Evolutionary conservation across 768 basidiomycete genomes (phyloP).

Genomic region (Gloeostereum incarnatum): DNA sequence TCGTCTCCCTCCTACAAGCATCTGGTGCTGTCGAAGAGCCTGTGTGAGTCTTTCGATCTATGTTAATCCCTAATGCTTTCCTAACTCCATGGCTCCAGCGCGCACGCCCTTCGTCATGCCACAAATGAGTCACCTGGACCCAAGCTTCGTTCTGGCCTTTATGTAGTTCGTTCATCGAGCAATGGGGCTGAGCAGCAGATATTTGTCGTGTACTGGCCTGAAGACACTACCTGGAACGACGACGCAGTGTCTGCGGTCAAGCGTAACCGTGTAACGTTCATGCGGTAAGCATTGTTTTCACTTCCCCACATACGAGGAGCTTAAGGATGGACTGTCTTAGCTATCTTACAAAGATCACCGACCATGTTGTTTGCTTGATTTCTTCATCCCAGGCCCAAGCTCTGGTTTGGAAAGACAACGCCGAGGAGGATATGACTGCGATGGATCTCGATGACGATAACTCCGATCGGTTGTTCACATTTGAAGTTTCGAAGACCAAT

Average conservation of each 20-base stretch:
- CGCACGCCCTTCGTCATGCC: slow-evolving; percentile 10
- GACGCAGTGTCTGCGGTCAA: slow-evolving; percentile 29
- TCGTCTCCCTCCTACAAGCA: slow-evolving; percentile 32
- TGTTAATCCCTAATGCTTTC: background rate
- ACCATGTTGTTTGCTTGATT: slow-evolving; percentile 43
- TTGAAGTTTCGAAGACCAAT: slow-evolving; percentile 42
- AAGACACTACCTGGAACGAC: slow-evolving; percentile 51
- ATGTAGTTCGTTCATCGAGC: slow-evolving; percentile 27
- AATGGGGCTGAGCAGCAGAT: slow-evolving; percentile 12
- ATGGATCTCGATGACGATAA: slow-evolving; percentile 28
- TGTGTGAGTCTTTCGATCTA: slow-evolving; percentile 22
- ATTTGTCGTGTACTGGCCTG: slow-evolving; percentile 55
- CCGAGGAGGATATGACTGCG: slow-evolving; percentile 13
- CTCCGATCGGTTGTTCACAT: slow-evolving; percentile 39
- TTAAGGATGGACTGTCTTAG: slow-evolving; percentile 17
- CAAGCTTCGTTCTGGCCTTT: slow-evolving; percentile 40
- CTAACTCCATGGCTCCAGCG: slow-evolving; percentile 7
- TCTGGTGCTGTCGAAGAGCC: slow-evolving; percentile 24
- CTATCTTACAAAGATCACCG: slow-evolving; percentile 50
- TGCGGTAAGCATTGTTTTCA: slow-evolving; percentile 34
- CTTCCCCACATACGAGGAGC: background rate
- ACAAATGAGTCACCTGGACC: slow-evolving; percentile 13
- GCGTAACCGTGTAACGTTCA: slow-evolving; percentile 50
- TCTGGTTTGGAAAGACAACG: slow-evolving; percentile 32
- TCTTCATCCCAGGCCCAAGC: slow-evolving; percentile 35